phyloP scores from a whole-genome alignment of 352 stramenopile species.

The Phytophthora rubi region DNA sequence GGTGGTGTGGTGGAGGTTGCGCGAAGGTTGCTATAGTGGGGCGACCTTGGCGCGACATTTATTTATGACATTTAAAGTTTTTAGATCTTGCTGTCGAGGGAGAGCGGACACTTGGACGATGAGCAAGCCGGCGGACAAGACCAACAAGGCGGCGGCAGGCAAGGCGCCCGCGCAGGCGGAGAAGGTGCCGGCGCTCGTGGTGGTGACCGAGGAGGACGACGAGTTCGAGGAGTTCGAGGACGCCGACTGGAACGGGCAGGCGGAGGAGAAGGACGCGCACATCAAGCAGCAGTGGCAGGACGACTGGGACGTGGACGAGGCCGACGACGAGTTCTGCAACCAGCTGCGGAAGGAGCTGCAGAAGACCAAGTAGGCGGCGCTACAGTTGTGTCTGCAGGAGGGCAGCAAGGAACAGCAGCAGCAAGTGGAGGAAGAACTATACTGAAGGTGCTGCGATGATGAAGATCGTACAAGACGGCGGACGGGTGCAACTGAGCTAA shows the following conservation, averaged over 20 bases:
- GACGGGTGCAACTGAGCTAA: conserved; percentile 16
- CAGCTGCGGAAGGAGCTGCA: conserved; percentile 90
- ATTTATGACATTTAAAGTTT: no score
- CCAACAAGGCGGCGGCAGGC: conserved; percentile 27
- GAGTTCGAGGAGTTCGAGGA: conserved; percentile 92
- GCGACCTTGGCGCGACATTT: not conserved
- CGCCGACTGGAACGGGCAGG: conserved; percentile 72
- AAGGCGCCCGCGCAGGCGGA: conserved; percentile 40
- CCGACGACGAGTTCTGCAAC: conserved; percentile 94
- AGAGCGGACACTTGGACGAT: conserved; percentile 21
- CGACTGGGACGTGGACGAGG: conserved; percentile 93
- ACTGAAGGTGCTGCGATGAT: not conserved
- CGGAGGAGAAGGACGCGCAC: conserved; percentile 82
- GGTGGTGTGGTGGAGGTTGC: not conserved
- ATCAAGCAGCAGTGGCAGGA: conserved; percentile 94
- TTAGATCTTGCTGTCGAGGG: not conserved
- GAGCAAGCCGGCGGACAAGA: conserved; percentile 50
- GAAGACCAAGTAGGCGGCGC: conserved; percentile 68
- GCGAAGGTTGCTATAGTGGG: not conserved
- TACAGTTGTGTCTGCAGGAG: not conserved
- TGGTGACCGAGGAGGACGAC: conserved; percentile 89
- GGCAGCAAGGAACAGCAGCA: not conserved
- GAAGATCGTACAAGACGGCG: not conserved
- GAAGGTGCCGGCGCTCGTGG: conserved; percentile 72
- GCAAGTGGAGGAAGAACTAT: not conserved